phyloP scores from a whole-genome alignment of 2,329 filamentous ascomycete genomes.

The Sarocladium strictum region DNA sequence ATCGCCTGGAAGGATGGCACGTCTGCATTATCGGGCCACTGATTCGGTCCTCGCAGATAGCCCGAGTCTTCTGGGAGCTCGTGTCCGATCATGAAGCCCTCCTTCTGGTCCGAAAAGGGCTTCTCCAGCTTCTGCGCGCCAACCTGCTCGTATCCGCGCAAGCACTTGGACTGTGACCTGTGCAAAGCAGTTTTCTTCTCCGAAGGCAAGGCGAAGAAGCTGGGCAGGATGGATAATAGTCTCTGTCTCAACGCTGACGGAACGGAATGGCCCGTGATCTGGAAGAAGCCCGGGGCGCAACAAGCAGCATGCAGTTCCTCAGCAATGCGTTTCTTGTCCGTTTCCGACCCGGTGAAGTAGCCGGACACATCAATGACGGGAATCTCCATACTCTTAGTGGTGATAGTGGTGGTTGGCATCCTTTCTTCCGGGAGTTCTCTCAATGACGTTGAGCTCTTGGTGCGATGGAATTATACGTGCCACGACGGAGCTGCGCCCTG shows the following conservation, averaged over 20 bases:
- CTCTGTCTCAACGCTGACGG: background rate
- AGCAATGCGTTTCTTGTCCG: background rate
- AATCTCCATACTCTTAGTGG: background rate
- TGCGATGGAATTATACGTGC: background rate
- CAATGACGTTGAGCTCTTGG: too few relatives aligned
- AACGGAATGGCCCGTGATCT: slow-evolving; percentile 3
- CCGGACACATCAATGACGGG: slow-evolving; percentile 7
- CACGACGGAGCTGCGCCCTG: too few relatives aligned
- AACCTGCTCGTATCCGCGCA: background rate
- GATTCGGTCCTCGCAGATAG: background rate
- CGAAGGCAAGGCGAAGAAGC: background rate
- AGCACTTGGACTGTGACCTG: background rate
- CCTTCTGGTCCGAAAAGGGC: background rate
- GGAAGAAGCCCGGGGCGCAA: slow-evolving; percentile 1
- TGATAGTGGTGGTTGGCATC: background rate
- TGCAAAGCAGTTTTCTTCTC: background rate
- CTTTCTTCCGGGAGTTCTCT: background rate
- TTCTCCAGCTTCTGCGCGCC: background rate
- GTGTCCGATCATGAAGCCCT: background rate
- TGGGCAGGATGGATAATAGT: background rate
- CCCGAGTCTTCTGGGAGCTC: background rate
- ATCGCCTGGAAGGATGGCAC: background rate
- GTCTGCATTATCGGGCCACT: background rate
- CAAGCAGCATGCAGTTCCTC: slow-evolving; percentile 2
- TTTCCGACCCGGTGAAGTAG: background rate